Base-by-base conservation (phyloP, 768 basidiomycete species). In the Mycena vulgaris region DNA sequence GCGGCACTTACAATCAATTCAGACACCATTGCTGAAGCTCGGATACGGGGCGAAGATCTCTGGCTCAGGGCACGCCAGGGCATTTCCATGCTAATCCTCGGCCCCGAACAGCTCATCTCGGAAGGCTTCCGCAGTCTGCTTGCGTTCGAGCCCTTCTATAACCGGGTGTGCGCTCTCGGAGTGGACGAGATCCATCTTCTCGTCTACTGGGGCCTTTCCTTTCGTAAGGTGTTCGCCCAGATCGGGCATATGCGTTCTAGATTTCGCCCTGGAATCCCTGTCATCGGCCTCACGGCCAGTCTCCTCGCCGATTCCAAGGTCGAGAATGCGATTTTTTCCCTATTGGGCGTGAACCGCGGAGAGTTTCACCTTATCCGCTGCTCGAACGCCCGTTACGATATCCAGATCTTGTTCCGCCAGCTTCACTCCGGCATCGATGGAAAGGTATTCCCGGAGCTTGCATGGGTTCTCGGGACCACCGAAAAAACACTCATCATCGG, bases 131-230 rank as follows among this genome's bases (percentile, higher is more conserved):
- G 30, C 2, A 17, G 48, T 16, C 67, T 79, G 9, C 57, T 79
- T 19, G 66, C 60, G 3, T 51, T 68, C 30, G 59, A 67, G 45
- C 28, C n/a, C 6, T 80, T 79, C 62, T 52, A 40, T 33, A 56
- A 53, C 2, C 72, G 75, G 6, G 53, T 80, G 14, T 74, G 70
- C 39, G 70, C 64, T 21, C 66, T 77, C 35, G 77, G 74, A 2
- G 69, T 81, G 19, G 78, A 81, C 55, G 79, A 80, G 59, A 52
- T 75, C 25, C 80, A 79, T 58, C 68, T 80, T 0, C 60, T 79
- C 21, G 23, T 71, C n/a, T 39, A 45, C 21, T 79, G 79, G 79
- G 79, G 79, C 14, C 69, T 62, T 14, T 23, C 58, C 8, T 79
- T 80, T 49, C 74, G 75, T 1, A 53, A 69, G 7, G 60, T 72